These are phyloP conservation scores for Aspergillus bertholletiae DNA, from an alignment of 495 filamentous ascomycete genomes.

Conservation along the genomic window DNA sequence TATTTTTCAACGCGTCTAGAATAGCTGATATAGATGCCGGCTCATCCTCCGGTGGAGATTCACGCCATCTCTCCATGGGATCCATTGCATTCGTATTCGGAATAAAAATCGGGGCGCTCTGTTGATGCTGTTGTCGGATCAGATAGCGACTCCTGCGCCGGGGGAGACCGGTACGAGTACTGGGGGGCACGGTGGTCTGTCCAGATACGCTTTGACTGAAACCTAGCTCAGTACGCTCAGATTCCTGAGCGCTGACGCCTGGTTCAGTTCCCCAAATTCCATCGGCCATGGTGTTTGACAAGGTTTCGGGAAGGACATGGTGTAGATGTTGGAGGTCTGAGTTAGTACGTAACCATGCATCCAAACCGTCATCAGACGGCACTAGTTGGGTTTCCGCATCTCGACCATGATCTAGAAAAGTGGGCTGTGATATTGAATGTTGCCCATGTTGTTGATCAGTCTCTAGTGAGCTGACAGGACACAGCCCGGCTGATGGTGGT, in stretches of 20 bases:
- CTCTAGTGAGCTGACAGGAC: background rate
- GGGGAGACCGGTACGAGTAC: background rate
- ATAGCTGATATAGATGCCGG: constrained; percentile 70
- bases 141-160: constrained; percentile 7
- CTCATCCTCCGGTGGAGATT: too few relatives aligned
- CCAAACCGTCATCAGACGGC: background rate
- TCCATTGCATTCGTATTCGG: constrained; percentile 7
- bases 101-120: constrained; percentile 4
- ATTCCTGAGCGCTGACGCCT: background rate
- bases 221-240: background rate
- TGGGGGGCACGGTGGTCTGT: background rate
- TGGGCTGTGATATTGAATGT: background rate
- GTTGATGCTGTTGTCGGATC: background rate
- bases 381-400: background rate
- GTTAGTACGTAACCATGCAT: background rate
- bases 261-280: background rate
- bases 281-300: too few relatives aligned
- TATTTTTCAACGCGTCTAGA: constrained; percentile 59
- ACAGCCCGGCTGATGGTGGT: background rate
- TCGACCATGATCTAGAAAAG: background rate
- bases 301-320: background rate
- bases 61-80: constrained; percentile 71
- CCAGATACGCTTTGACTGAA: background rate
- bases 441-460: background rate
- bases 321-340: background rate